Percentiles rank a stretch among this genome's conserved stretches.
These are phyloP conservation scores for Epichloe hybrida DNA, from an alignment of 2,329 filamentous ascomycete genomes.

Conservation along the genomic window DNA sequence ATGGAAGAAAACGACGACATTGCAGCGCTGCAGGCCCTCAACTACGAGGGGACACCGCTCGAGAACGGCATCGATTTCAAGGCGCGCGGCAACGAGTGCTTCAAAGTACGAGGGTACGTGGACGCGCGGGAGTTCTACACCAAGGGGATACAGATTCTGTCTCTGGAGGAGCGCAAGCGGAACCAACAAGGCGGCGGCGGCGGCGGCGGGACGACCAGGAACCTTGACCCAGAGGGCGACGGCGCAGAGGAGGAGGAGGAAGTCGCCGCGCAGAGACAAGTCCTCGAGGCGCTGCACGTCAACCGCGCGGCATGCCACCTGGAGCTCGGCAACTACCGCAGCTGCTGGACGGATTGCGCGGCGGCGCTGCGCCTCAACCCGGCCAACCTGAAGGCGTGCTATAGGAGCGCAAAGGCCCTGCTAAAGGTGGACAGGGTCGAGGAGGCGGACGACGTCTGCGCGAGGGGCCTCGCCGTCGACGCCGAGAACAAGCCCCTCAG, in stretches of 20 bases:
- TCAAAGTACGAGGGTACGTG: constrained; percentile 55
- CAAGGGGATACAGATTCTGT: constrained; percentile 66
- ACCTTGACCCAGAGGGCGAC: constrained; percentile 14
- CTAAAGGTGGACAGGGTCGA: constrained; percentile 62
- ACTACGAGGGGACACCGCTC: constrained; percentile 79
- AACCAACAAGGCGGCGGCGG: constrained; percentile 10
- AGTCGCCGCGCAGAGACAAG: constrained; percentile 40
- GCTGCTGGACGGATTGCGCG: constrained; percentile 74
- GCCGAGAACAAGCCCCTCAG: constrained; percentile 53
- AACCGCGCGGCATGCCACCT: constrained; percentile 88
- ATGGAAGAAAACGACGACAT: constrained; percentile 74
- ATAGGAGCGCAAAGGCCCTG: constrained; percentile 68
- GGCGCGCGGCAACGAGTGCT: constrained; percentile 83
- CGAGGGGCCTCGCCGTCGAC: constrained; percentile 61
- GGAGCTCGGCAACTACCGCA: constrained; percentile 76
- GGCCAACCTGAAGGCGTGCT: constrained; percentile 78
- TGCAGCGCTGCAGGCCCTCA: constrained; percentile 77
- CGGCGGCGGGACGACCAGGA: constrained; percentile 16
- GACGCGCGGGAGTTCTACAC: constrained; percentile 88
- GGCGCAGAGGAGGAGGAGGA: constrained; percentile 25
- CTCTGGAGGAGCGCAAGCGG: constrained; percentile 46
- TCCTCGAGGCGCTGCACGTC: constrained; percentile 65
- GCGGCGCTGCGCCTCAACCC: constrained; percentile 66
- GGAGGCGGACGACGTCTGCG: constrained; percentile 71
- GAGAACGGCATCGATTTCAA: constrained; percentile 80